Percentiles rank a stretch among this genome's conserved stretches.
phyloP scores from a whole-genome alignment of 164 flowering plant genomes.

The Macadamia integrifolia region DNA sequence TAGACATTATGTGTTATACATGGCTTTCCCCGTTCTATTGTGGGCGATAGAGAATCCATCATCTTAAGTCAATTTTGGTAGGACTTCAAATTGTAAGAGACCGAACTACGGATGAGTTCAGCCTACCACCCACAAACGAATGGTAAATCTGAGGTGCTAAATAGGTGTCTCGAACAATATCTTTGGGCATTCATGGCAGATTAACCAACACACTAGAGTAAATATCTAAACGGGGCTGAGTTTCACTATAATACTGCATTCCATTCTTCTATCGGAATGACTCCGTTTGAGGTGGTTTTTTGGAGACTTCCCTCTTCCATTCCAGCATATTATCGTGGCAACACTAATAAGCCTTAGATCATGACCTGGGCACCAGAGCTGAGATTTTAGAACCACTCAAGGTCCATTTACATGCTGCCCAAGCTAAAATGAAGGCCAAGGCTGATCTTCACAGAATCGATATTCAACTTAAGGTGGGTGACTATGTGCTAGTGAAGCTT shows the following conservation, averaged over 20 bases:
- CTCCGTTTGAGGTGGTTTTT: constrained; percentile 1
- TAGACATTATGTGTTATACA: background rate
- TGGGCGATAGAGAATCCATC: background rate
- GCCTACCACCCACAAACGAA: constrained; percentile 2
- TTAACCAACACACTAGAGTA: background rate
- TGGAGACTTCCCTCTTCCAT: background rate
- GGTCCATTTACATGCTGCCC: too few species aligned
- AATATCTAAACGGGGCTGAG: constrained; percentile 5
- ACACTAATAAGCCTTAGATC: background rate
- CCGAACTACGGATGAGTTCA: background rate
- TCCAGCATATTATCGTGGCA: background rate
- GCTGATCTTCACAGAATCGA: too few species aligned
- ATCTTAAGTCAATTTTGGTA: constrained; percentile 7
- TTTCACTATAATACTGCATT: constrained; percentile 10
- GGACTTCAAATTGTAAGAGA: background rate
- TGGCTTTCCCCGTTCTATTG: constrained; percentile 7
- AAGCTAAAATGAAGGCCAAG: too few species aligned
- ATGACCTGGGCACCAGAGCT: too few species aligned
- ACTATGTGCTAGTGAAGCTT: too few species aligned
- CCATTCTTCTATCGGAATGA: constrained; percentile 1
- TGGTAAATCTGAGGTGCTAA: constrained; percentile 5
- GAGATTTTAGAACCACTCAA: too few species aligned
- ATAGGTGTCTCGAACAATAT: constrained; percentile 2
- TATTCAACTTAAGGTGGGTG: too few species aligned
- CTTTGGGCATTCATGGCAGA: background rate